Base-by-base conservation (phyloP, 2,329 filamentous ascomycete genomes). In the Leptographium lundbergii region DNA sequence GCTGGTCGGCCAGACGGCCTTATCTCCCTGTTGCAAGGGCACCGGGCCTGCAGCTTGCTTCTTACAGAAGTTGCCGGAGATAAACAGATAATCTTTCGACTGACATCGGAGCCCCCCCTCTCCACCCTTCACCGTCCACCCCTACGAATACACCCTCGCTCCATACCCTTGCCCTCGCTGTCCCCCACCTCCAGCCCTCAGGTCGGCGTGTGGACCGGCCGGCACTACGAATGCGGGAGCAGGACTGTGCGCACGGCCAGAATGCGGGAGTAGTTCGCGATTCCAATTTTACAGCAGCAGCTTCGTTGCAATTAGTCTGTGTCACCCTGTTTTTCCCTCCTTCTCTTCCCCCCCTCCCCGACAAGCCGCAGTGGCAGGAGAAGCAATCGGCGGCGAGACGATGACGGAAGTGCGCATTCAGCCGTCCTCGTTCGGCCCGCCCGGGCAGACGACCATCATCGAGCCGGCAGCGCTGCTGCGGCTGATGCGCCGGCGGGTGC, bases 401-500 rank as follows among this genome's bases (percentile, higher is more conserved):
- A 50, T 50, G 47, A 50, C 22, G 11, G 22, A 50, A 14, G 24
- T 27, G 47, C 47, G 47, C 10, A 6, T 50, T 22, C 51, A 54
- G 51, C 29, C 50, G 34, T 32, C 54, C 4, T 39, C 53, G 36
- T 45, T 45, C 54, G 54, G 32, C 14, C 36, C 36, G 42, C 54
- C 36, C 6, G 54, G 54, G 5, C 54, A 55, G 54, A 45, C 54
- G 34, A 55, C 57, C 57, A 25, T 59, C 51, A 57, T 57, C 22
- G 56, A 57, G 39, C 57, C 59, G 45, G 62, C 62, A 3, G 59
- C 60, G 4, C 59, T 64, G 53, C 51, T 62, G 19, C 62, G 61
- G 24, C 59, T 65, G 14, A 63, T 65, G 61, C 60, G 63, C n/a
- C 60, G 63, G 3, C 62, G 63, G 2, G 63, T 64, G 7, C 63